A percentile compares a stretch with the other conserved stretches of the same genome.
Evolutionary conservation across 495 filamentous ascomycete species (phyloP).

Genomic region (Neurospora sublineolata): DNA sequence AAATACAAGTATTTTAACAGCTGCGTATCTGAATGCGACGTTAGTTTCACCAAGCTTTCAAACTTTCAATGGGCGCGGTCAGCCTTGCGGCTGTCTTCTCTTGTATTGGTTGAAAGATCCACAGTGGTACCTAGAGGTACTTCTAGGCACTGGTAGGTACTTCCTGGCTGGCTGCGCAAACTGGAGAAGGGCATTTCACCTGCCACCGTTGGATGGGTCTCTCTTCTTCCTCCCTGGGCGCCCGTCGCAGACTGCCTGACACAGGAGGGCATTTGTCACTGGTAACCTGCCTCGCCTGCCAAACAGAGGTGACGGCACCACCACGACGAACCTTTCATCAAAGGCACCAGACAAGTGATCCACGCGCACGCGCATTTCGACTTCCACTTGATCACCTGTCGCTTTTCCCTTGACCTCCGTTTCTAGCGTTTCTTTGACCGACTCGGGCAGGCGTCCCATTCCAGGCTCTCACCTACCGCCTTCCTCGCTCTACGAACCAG

Average conservation of each 20-base stretch:
- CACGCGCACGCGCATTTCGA: background rate
- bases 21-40: background rate
- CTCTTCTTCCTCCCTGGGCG: background rate
- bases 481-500: background rate
- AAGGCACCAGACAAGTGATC: background rate
- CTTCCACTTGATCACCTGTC: background rate
- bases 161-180: background rate
- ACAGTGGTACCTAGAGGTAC: background rate
- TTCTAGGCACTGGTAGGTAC: background rate
- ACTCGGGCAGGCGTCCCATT: background rate
- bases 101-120: background rate
- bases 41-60: background rate
- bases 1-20: background rate
- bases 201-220: background rate
- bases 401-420: background rate
- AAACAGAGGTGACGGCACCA: background rate
- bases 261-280: background rate
- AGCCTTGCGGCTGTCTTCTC: background rate
- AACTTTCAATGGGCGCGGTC: background rate
- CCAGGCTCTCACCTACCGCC: background rate
- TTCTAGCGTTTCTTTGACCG: background rate
- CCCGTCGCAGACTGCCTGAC: background rate
- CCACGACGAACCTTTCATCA: background rate
- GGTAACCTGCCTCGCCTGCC: background rate
- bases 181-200: background rate